Evolutionary conservation across 108 stramenopile species (phyloP).

Genomic region (Pseudonitzschia pungens): DNA sequence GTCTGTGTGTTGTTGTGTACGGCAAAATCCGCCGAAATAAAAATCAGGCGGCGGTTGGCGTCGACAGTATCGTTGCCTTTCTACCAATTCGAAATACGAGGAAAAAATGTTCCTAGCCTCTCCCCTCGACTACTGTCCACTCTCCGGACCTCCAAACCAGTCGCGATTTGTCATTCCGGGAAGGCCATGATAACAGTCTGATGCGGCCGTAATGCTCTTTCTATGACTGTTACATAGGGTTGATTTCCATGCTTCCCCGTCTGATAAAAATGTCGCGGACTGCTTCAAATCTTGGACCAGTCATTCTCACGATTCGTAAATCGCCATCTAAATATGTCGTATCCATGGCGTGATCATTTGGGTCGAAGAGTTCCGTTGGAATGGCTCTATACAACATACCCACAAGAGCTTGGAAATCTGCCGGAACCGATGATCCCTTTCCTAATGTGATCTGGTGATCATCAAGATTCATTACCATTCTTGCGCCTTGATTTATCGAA

Average conservation of each 20-base stretch:
- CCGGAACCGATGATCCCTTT: slow-evolving; percentile 49
- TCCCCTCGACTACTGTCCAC: not conserved
- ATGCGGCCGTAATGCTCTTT: not conserved
- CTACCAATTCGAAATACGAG: no score
- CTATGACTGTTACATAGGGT: slow-evolving; percentile 21
- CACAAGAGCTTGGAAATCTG: slow-evolving; percentile 51
- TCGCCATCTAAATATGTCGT: slow-evolving; percentile 75
- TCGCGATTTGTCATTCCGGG: not conserved
- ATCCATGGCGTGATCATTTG: slow-evolving; percentile 61
- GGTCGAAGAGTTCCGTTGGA: slow-evolving; percentile 72
- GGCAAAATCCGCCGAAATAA: no score
- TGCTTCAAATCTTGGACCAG: slow-evolving; percentile 61
- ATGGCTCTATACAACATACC: slow-evolving; percentile 55
- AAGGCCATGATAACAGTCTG: not conserved
- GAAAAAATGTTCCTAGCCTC: not conserved
- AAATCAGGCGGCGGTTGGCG: no score
- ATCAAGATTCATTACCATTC: slow-evolving; percentile 50
- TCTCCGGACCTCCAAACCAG: not conserved
- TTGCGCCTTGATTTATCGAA: slow-evolving; percentile 65
- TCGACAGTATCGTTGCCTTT: no score
- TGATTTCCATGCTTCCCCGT: slow-evolving; percentile 48
- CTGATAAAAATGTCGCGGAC: slow-evolving; percentile 69
- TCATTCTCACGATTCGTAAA: slow-evolving; percentile 63
- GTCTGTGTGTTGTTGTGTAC: no score
- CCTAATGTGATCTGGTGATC: slow-evolving; percentile 47